Conservation (phyloP, 2,329 filamentous ascomycete genomes). For the Coniochaeta sp. region DNA sequence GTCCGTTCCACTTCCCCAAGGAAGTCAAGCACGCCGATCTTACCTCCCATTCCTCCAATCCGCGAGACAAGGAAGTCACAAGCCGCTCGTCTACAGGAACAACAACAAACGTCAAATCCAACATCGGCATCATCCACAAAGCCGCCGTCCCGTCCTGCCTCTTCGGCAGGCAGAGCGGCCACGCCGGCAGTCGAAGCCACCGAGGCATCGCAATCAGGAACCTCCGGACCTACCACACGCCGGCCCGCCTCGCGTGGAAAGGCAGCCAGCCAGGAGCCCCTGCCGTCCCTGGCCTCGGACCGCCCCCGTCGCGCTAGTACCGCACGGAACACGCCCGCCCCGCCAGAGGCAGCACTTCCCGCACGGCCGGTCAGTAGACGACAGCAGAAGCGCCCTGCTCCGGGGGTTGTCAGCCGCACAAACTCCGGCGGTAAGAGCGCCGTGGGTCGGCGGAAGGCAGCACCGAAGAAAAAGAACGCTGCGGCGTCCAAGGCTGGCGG, state of each 20-base stretch:
- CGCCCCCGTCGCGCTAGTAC: conserved; percentile 50
- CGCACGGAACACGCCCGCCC: conserved; percentile 49
- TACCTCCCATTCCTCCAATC: conserved; percentile 23
- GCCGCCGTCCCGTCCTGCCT: conserved; percentile 14
- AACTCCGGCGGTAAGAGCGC: conserved; percentile 57
- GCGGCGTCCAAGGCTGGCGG: conserved; percentile 6
- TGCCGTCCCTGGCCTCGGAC: conserved; percentile 41
- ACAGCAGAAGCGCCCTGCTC: conserved; percentile 58
- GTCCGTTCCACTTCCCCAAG: conserved; percentile 20
- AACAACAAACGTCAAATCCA: conserved; percentile 8
- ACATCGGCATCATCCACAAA: conserved; percentile 7
- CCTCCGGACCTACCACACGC: conserved; percentile 19
- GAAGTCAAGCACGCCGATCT: conserved; percentile 26
- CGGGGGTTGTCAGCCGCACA: conserved; percentile 61
- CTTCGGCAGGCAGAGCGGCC: conserved; percentile 25
- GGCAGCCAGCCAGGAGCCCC: conserved; percentile 43
- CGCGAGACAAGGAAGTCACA: conserved; percentile 25
- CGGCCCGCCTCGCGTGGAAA: conserved; percentile 48
- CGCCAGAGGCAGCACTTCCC: conserved; percentile 14
- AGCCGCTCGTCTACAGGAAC: conserved; percentile 16
- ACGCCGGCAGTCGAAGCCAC: not conserved
- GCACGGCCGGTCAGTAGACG: conserved; percentile 45
- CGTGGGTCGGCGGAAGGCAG: conserved; percentile 64
- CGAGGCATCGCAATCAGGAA: conserved; percentile 5
- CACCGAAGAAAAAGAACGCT: conserved; percentile 57